Evolutionary conservation across 2,329 filamentous ascomycete species (phyloP).

Genomic region (Epichloe coenophiala): DNA sequence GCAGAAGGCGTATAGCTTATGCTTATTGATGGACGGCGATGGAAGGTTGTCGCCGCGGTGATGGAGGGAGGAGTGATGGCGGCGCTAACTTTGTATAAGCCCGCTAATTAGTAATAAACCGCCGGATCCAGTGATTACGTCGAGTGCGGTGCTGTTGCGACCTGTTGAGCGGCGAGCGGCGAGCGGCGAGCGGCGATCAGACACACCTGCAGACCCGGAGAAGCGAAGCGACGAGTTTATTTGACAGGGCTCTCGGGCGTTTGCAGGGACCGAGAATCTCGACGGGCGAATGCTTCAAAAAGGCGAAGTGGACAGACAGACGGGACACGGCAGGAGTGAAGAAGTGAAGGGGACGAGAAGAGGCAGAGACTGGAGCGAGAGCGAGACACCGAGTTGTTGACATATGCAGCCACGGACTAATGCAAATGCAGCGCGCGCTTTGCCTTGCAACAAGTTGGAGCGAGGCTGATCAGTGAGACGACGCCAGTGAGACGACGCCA

Average conservation of each 20-base stretch:
- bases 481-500: neutral
- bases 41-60: conserved; percentile 3
- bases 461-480: neutral
- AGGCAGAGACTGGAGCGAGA: neutral
- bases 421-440: neutral
- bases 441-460: neutral
- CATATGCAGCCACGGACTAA: neutral
- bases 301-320: neutral
- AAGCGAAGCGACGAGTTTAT: neutral
- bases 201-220: too few species aligned
- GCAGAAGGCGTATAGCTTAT: neutral
- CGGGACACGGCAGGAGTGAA: neutral
- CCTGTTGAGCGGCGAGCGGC: too few species aligned
- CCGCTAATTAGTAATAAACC: too few species aligned
- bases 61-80: neutral
- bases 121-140: neutral
- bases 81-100: too few species aligned
- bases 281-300: neutral
- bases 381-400: neutral
- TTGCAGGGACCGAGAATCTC: neutral
- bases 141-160: neutral
- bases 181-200: neutral
- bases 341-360: neutral
- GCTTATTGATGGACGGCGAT: neutral
- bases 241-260: neutral